Base-by-base conservation (phyloP, 2,329 filamentous ascomycete species). In the Colletotrichum musae region DNA sequence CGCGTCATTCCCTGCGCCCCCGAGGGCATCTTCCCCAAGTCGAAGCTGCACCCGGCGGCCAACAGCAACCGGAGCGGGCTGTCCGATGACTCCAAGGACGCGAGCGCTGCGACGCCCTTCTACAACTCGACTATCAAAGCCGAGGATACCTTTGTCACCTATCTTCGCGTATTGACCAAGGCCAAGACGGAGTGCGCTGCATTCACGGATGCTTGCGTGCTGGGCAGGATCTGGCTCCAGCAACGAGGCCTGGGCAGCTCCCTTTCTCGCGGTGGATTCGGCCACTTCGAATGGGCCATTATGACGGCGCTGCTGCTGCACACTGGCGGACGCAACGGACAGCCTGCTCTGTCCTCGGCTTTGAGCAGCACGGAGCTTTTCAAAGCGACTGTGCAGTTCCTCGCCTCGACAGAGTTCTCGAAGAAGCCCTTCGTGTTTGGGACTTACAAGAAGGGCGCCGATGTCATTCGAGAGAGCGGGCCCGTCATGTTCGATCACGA, bases 351-450 rank as follows among this genome's bases (percentile, higher is more conserved):
- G 16, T 94, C 94, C 6, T 86, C 89, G 5, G 93, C 93, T 7
- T 92, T 97, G 75, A 97, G 93, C 82, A 93, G 92, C 80, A 96
- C 95, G 26, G 95, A 98, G 80, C 86, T 98, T 52, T 98, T 99
- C 87, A 98, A 98, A 80, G 95, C 94, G 3, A 91, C 92, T 1
- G 83, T 99, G n/a, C 95, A 98, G 77, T 96, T 95, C 73, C 83
- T 99, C 18, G 90, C 92, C 1, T 87, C 89, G 1, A 91, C 89
- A 45, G 91, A 97, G 75, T 83, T 98, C 63, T 84, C 83, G 65
- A 91, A 89, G 74, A 92, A 89, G 72, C 90, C 93, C 0, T 86
- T 91, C 41, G 73, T 86, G 1, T 83, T 90, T 64, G 81, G 76
- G 70, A 85, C 71, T 75, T 89, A 67, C 73, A 85, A 73, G 75